Base-by-base conservation (phyloP, 208 protist species). In the Leishmania gerbilli region DNA sequence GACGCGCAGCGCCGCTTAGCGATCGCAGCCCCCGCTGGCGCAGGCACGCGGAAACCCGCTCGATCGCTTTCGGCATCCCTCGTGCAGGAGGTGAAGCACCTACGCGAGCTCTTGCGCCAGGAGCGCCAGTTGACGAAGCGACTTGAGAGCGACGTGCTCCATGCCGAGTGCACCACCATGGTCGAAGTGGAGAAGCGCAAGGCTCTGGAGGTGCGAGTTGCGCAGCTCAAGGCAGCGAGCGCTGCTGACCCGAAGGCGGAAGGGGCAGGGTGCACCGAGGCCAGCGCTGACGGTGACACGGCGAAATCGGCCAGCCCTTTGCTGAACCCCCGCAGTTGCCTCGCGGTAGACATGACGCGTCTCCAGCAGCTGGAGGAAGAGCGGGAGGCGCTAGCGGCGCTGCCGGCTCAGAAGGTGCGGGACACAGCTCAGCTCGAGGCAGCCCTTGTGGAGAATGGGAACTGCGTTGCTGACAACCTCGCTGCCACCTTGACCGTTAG, bases 101-200 rank as follows among this genome's bases (percentile, higher is more conserved):
- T 90, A 11, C 68, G 80, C 15, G 77, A 71, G 11, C 78, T 87
- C 72, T 88, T 97, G 51, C 72, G 17, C 47, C 45, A 77, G 31
- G 92, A 96, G 79, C 90, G 85, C 9, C 72, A 81, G 27, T 53
- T 94, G 34, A 94, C 91, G 42, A 84, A 82, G 58, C 86, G 89
- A n/a, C 89, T 98, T 4, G 84, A 98, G 79, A 91, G 92, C 51
- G 95, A 98, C 62, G 86, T 98, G 37, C 96, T 96, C 83, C 90
- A 88, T 67, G 93, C 92, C 1, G 92, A 98, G 88, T 95, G 94
- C 89, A 91, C 87, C 24, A 85, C 90, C 15, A 96, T 96, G 93
- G 82, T 95, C 2, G 92, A 96, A 77, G 88, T 88, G 60, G 92
- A 96, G 79, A 92, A 90, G 86, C 86, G 92, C 37, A 93, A 94